Evolutionary conservation across 371 early-diverging fungal species (phyloP).

Genomic region (Mortierella sp.): DNA sequence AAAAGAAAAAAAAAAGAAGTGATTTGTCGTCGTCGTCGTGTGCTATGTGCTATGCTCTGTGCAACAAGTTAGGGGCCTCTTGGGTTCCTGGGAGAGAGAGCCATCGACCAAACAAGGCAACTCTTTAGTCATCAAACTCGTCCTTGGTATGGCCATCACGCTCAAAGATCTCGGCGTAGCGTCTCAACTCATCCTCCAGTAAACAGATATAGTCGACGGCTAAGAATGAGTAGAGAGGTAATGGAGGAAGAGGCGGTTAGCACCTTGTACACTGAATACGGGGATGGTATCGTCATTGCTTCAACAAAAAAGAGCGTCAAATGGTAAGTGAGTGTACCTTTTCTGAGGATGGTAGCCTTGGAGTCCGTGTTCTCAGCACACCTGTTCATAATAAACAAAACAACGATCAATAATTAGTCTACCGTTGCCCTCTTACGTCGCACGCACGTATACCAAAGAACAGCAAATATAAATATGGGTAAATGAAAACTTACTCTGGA

Average conservation of each 20-base stretch:
- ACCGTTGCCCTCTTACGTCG: neutral
- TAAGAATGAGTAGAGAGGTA: neutral
- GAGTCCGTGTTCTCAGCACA: conserved; percentile 39
- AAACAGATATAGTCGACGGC: conserved; percentile 39
- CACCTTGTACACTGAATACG: neutral
- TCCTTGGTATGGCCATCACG: conserved; percentile 6
- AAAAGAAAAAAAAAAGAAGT: neutral
- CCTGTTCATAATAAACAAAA: neutral
- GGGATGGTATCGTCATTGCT: too few relatives aligned
- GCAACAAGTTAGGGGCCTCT: too few relatives aligned
- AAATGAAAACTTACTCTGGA: conserved; percentile 43
- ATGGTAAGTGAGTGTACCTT: conserved; percentile 3
- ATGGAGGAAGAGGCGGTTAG: neutral
- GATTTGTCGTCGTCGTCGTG: neutral
- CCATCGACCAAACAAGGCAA: too few relatives aligned
- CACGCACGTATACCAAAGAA: too few relatives aligned
- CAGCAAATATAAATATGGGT: neutral
- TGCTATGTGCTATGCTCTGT: neutral
- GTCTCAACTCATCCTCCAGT: conserved; percentile 25
- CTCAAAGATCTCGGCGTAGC: conserved; percentile 11
- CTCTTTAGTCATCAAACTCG: neutral
- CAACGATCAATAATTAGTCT: neutral
- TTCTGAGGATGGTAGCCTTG: conserved; percentile 33
- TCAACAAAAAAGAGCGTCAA: too few relatives aligned
- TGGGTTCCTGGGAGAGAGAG: too few relatives aligned